phyloP scores from a whole-genome alignment of 78 protist genomes.

The Dictyostelium citrinum region DNA sequence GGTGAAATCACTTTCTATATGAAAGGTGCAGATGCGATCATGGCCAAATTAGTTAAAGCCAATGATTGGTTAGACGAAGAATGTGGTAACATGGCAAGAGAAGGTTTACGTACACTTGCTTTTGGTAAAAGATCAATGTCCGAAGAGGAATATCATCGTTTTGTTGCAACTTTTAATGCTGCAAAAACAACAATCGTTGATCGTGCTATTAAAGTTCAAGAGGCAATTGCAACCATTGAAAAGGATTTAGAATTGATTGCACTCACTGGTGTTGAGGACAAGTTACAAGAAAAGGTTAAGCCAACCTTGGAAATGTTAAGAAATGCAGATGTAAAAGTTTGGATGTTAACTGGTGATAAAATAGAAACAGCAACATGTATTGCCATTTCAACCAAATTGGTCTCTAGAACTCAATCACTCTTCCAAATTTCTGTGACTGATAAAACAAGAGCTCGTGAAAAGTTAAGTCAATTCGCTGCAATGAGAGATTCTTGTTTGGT shows the following conservation, averaged over 20 bases:
- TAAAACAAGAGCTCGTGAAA: conserved; percentile 54
- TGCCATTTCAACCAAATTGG: conserved; percentile 89
- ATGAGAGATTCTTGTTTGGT: conserved; percentile 86
- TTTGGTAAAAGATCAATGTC: conserved; percentile 83
- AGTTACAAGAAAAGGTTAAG: conserved; percentile 83
- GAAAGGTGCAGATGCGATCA: conserved; percentile 91
- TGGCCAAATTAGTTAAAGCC: conserved; percentile 69
- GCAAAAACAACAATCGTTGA: conserved; percentile 82
- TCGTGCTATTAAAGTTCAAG: conserved; percentile 77
- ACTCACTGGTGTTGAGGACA: conserved; percentile 95
- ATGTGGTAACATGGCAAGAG: conserved; percentile 95
- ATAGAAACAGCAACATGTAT: conserved; percentile 96
- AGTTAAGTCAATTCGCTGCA: conserved; percentile 72
- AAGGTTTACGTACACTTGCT: conserved; percentile 97
- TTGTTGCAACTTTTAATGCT: not conserved
- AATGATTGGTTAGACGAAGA: conserved; percentile 97
- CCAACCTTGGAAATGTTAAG: conserved; percentile 90
- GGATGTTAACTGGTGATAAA: conserved; percentile 98
- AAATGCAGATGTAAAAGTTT: conserved; percentile 92
- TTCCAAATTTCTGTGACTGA: conserved; percentile 54
- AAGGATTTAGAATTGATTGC: conserved; percentile 85
- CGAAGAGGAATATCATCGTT: conserved; percentile 82
- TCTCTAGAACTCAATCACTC: conserved; percentile 80
- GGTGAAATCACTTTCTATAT: conserved; percentile 83
- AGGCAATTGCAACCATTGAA: conserved; percentile 79